These are phyloP conservation scores for Leccinum disarticulatum DNA, from an alignment of 768 basidiomycete species.

Conservation along the genomic window DNA sequence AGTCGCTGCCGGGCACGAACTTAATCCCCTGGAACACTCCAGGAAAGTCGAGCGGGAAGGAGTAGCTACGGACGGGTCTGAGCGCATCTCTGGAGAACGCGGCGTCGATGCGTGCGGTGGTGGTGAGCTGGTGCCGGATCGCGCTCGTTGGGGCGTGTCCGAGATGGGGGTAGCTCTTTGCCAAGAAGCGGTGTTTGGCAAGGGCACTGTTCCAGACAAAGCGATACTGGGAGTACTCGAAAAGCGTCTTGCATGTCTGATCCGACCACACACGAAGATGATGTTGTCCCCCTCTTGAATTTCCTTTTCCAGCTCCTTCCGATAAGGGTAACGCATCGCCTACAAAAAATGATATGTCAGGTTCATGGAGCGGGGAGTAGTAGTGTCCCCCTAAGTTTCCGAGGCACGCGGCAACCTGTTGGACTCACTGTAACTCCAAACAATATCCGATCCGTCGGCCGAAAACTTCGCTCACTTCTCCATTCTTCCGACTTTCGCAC, in stretches of 20 bases:
- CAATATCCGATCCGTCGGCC: conserved; percentile 86
- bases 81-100: conserved; percentile 17
- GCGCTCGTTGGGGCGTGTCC: conserved; percentile 13
- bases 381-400: conserved; percentile 4
- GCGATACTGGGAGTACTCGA: conserved; percentile 23
- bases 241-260: conserved; percentile 29
- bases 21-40: conserved; percentile 32
- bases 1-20: conserved; percentile 30
- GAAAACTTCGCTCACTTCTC: conserved; percentile 89
- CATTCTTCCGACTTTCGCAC: conserved; percentile 74
- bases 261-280: neutral
- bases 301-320: conserved; percentile 67
- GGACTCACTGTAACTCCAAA: conserved; percentile 75
- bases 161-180: conserved; percentile 28
- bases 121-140: conserved; percentile 27
- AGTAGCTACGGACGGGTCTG: conserved; percentile 21
- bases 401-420: neutral
- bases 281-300: neutral
- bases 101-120: conserved; percentile 23
- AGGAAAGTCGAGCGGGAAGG: conserved; percentile 31
- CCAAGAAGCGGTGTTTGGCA: conserved; percentile 23
- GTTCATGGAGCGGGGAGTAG: neutral
- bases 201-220: conserved; percentile 30
- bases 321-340: conserved; percentile 97
- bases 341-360: conserved; percentile 29